A percentile compares a stretch with the other conserved stretches of the same genome.
phyloP scores from a whole-genome alignment of 257 asterid species.

The Jasminum sambac region DNA sequence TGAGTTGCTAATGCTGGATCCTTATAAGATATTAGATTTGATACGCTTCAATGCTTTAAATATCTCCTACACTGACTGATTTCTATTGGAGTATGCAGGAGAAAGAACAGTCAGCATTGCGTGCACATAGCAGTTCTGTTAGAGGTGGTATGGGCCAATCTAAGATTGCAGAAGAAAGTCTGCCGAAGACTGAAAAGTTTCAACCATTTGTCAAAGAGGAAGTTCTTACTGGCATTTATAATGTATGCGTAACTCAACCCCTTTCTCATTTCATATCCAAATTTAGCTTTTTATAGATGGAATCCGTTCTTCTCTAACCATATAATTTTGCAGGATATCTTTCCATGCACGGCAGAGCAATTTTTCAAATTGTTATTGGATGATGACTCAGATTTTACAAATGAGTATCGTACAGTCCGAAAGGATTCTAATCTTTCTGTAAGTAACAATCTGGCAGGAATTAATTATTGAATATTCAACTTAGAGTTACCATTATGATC shows the following conservation, averaged over 20 bases:
- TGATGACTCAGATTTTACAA: slow-evolving; percentile 78
- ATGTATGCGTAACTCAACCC: slow-evolving; percentile 42
- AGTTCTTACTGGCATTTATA: slow-evolving; percentile 62
- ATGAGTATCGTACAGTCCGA: slow-evolving; percentile 65
- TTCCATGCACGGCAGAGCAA: slow-evolving; percentile 85
- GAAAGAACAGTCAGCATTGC: slow-evolving; percentile 75
- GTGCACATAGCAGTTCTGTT: slow-evolving; percentile 62
- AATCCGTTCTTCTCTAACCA: slow-evolving; percentile 16
- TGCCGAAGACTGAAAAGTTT: slow-evolving; percentile 40
- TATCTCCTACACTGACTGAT: slow-evolving; percentile 20
- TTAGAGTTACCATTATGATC: background rate
- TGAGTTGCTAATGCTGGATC: slow-evolving; percentile 3
- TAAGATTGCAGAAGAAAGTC: slow-evolving; percentile 48
- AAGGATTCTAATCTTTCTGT: slow-evolving; percentile 80
- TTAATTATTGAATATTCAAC: slow-evolving; percentile 9
- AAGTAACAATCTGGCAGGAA: slow-evolving; percentile 31
- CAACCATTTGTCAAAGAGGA: slow-evolving; percentile 87
- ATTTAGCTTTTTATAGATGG: slow-evolving; percentile 1
- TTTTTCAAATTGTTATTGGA: slow-evolving; percentile 66
- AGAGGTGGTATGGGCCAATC: slow-evolving; percentile 43
- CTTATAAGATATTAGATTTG: slow-evolving; percentile 3
- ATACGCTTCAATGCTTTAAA: slow-evolving; percentile 10
- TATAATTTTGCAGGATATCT: slow-evolving; percentile 58
- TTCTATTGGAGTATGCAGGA: slow-evolving; percentile 46
- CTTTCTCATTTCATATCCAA: slow-evolving; percentile 18